Evolutionary conservation across 371 early-diverging fungal genomes (phyloP), one percentile per base, ranked within the genome.

Genomic region (Rhizomucor miehei): DNA sequence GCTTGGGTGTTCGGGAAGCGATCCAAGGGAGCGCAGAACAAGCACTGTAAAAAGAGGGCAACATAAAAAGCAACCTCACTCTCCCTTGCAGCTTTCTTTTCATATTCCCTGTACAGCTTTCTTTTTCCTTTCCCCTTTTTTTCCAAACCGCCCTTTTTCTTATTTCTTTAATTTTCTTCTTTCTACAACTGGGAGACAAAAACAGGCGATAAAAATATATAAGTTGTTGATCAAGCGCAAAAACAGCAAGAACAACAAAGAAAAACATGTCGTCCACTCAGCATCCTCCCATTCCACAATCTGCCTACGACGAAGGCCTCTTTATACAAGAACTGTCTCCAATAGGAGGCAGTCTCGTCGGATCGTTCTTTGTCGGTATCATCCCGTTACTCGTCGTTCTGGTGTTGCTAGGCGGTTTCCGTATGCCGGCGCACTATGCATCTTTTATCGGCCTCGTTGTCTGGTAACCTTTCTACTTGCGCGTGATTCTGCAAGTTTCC

Each of bases 291-390:
- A 29, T 29, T 29, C 69, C 72, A 19, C 45, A 54, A 3, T 59
- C 58, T 20, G 60, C 56, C 3, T 55, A 63, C n/a, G 46, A 71
- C 52, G 29, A 29, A 8, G 64, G 63, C 17, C 44, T 69, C n/a
- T 75, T 75, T 55, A 54, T 71, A 13, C 76, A 76, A 45, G 52
- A 60, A 47, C 56, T 76, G 5, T 50, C 71, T 5, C 77, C 77
- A 13, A 76, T 76, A 35, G 63, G 69, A 6, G 66, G 68, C 16
- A 70, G 69, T 45, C 56, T 76, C 4, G 63, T 72, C 14, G 77
- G 73, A 5, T 76, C 77, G 17, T 76, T 76, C 46, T 76, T 76
- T 66, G 73, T 76, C 5, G 77, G 73, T 12, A 36, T 72, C 11
- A 72, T 76, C 34, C 77, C 77, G 9, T 43, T 76, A 9, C 12